Evolutionary conservation across 345 rosid species (phyloP), one percentile per base, ranked within the genome.

Genomic region (Geranium rotundifolium): DNA sequence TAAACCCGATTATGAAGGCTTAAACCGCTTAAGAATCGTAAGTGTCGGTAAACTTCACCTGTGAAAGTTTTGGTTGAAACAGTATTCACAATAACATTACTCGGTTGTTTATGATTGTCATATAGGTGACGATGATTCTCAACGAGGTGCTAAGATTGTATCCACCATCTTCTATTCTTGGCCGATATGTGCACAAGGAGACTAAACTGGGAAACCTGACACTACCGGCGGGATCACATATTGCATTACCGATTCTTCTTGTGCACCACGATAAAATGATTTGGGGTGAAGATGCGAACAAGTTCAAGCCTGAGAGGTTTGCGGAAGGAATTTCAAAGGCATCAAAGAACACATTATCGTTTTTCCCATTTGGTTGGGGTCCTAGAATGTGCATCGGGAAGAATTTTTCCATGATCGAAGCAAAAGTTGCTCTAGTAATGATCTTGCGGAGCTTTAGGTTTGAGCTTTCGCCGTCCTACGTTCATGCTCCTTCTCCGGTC

Each of bases 371-470:
- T 29, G 55, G 31, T 69, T 82, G 87, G 84, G 71, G 71, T 5
- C 71, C 64, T 30, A 34, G 61, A 15, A 61, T 67, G 7, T 67
- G 71, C 59, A 12, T 61, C n/a, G 65, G 71, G 17, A 65, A 61
- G 79, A 4, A 66, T 62, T 84, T 84, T 68, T 75, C 83, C 2
- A 23, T 70, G 72, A n/a, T 80, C 4, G 93, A 86, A 74, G 87
- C 83, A 0, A 84, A 80, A 77, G 60, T 74, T 41, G 85, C 80
- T 57, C 61, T 82, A 64, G 82, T 80, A 41, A 73, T 80, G 81
- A 77, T 79, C 41, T 65, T 86, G 65, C 84, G 73, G 54, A 59
- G 72, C 30, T 84, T 75, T 65, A 37, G 65, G 7, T 77, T 84
- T 37, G 57, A 74, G 72, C 79, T 82, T 19, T 79, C 84, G 10